These are phyloP conservation scores for Raphanus hybrid DNA, from an alignment of 441 rosid species.

Conservation along the genomic window DNA sequence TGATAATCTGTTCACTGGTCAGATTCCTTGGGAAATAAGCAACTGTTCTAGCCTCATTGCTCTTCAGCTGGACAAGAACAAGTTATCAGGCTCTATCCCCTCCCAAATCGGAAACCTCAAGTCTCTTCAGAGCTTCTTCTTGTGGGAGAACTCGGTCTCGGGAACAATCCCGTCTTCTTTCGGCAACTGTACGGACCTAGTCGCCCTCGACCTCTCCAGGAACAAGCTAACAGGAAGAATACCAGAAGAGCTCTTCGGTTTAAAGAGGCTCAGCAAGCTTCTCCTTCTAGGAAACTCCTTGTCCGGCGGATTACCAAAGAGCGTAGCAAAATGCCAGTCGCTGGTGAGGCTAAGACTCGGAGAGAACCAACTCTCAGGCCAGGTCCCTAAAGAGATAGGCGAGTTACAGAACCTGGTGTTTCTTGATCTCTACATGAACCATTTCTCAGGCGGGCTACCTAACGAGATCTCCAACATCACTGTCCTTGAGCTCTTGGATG, in stretches of 20 bases:
- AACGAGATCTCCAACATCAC: slow-evolving; percentile 75
- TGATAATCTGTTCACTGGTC: slow-evolving; percentile 72
- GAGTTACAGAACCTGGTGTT: slow-evolving; percentile 87
- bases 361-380: slow-evolving; percentile 90
- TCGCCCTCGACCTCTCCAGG: slow-evolving; percentile 81
- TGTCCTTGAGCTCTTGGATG: slow-evolving; percentile 85
- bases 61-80: slow-evolving; percentile 91
- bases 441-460: slow-evolving; percentile 82
- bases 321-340: slow-evolving; percentile 78
- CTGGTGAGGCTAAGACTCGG: slow-evolving; percentile 88
- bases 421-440: slow-evolving; percentile 90
- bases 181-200: slow-evolving; percentile 81
- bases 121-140: slow-evolving; percentile 78
- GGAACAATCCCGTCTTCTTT: slow-evolving; percentile 85
- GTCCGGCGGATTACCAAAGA: slow-evolving; percentile 64
- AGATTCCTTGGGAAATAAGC: slow-evolving; percentile 81
- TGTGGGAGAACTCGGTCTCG: slow-evolving; percentile 88
- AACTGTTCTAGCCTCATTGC: slow-evolving; percentile 86
- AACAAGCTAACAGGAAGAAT: slow-evolving; percentile 86
- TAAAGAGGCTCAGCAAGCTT: slow-evolving; percentile 91
- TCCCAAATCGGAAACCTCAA: slow-evolving; percentile 74
- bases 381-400: slow-evolving; percentile 82
- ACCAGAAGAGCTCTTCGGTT: slow-evolving; percentile 77
- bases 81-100: slow-evolving; percentile 75
- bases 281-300: slow-evolving; percentile 86